Evolutionary conservation across 2,329 filamentous ascomycete genomes (phyloP).

Genomic region (Colletotrichum sp.): DNA sequence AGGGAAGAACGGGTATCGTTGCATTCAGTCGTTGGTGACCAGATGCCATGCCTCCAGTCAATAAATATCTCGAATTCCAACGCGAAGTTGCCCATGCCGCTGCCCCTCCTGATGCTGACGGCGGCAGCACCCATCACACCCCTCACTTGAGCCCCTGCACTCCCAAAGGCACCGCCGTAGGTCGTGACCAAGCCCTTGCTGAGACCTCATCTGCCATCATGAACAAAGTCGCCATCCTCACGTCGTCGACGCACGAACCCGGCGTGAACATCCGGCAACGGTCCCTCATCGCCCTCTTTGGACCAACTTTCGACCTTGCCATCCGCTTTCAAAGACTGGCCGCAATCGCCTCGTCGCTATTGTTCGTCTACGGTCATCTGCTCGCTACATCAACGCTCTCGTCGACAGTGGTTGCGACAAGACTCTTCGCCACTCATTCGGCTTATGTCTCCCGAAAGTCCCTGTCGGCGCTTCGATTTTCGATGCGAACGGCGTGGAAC

Average conservation of each 20-base stretch:
- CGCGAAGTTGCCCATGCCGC: not conserved
- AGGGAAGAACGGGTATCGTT: not conserved
- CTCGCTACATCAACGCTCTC: slow-evolving; percentile 32
- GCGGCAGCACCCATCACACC: not conserved
- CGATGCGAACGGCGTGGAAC: slow-evolving; percentile 36
- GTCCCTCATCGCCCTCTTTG: slow-evolving; percentile 35
- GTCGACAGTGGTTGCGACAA: slow-evolving; percentile 31
- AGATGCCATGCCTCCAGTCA: slow-evolving; percentile 7
- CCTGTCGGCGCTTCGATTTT: slow-evolving; percentile 12
- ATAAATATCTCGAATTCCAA: slow-evolving; percentile 11
- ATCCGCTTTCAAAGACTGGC: slow-evolving; percentile 40
- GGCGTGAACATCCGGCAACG: slow-evolving; percentile 30
- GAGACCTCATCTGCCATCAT: slow-evolving; percentile 26
- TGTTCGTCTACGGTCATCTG: slow-evolving; percentile 35
- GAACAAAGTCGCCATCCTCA: slow-evolving; percentile 43
- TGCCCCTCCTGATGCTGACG: not conserved
- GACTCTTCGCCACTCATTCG: slow-evolving; percentile 31
- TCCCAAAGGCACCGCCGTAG: not conserved
- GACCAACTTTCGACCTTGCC: slow-evolving; percentile 37
- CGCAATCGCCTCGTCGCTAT: slow-evolving; percentile 31
- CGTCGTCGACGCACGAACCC: slow-evolving; percentile 40
- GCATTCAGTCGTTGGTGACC: not conserved
- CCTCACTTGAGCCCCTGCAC: not conserved
- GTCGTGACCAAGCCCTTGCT: slow-evolving; percentile 11
- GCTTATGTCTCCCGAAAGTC: slow-evolving; percentile 29